phyloP scores from a whole-genome alignment of 352 stramenopile genomes.

The Globisporangium emineosum region DNA sequence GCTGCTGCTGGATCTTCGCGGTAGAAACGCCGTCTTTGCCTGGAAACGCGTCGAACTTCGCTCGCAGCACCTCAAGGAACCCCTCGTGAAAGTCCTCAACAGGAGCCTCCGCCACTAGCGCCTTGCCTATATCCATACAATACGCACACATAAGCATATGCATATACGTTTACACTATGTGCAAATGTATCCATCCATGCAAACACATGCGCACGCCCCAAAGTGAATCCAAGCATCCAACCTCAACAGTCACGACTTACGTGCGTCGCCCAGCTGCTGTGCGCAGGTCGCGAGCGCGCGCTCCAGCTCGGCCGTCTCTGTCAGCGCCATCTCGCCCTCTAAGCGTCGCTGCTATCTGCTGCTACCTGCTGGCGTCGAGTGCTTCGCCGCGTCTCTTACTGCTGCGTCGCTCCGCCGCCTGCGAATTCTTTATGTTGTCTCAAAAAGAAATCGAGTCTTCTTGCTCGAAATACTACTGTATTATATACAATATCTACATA shows the following conservation, averaged over 20 bases:
- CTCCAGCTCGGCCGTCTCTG: not conserved
- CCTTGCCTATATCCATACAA: not conserved
- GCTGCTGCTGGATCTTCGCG: not conserved
- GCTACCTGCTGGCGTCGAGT: no score
- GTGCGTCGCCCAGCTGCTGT: conserved; percentile 9
- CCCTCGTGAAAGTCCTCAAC: conserved; percentile 35
- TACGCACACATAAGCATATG: not conserved
- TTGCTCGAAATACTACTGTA: no score
- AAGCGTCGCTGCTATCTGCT: not conserved
- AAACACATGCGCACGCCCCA: not conserved
- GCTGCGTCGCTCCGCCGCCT: no score
- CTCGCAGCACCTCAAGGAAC: conserved; percentile 33
- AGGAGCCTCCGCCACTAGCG: conserved; percentile 7
- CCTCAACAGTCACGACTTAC: conserved; percentile 11
- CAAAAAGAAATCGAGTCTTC: no score
- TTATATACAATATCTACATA: no score
- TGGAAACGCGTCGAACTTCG: conserved; percentile 20
- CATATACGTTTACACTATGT: not conserved
- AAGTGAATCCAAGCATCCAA: not conserved
- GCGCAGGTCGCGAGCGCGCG: conserved; percentile 2
- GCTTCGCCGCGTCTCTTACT: no score
- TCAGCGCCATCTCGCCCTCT: not conserved
- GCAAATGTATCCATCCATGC: not conserved
- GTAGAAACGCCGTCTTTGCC: not conserved
- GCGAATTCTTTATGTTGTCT: no score